phyloP scores from a whole-genome alignment of 2,329 filamentous ascomycete genomes.

The Neofusicoccum sp. region DNA sequence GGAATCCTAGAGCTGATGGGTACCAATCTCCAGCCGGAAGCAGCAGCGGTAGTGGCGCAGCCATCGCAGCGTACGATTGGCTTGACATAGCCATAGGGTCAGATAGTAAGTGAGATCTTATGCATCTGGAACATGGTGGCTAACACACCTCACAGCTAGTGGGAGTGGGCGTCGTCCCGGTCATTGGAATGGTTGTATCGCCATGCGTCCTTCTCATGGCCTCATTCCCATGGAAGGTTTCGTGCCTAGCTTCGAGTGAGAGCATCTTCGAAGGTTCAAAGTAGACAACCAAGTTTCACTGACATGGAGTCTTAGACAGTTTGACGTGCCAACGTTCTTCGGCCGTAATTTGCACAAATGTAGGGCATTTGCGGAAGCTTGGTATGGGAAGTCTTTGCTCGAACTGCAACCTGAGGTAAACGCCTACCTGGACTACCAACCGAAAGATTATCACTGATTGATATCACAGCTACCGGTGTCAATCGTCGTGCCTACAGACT shows the following conservation, averaged over 20 bases:
- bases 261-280: neutral
- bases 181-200: conserved; percentile 25
- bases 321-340: conserved; percentile 21
- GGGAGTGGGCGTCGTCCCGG: conserved; percentile 24
- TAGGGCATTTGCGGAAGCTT: conserved; percentile 18
- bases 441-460: neutral
- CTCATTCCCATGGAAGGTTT: conserved; percentile 20
- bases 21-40: neutral
- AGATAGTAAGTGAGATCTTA: neutral
- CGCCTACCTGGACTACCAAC: too few species aligned
- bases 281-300: neutral
- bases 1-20: conserved; percentile 42
- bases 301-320: neutral
- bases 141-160: too few species aligned
- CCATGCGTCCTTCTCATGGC: conserved; percentile 21
- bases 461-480: neutral
- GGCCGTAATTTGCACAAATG: conserved; percentile 19
- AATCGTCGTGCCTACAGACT: neutral
- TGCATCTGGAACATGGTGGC: neutral
- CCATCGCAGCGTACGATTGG: conserved; percentile 8
- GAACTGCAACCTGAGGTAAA: neutral
- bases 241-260: conserved; percentile 18
- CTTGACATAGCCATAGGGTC: neutral
- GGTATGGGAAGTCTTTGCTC: conserved; percentile 20
- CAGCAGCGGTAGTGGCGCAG: neutral